Evolutionary conservation across 1,284 basidiomycete genomes (phyloP).

Genomic region (Rhizopogon parksii): DNA sequence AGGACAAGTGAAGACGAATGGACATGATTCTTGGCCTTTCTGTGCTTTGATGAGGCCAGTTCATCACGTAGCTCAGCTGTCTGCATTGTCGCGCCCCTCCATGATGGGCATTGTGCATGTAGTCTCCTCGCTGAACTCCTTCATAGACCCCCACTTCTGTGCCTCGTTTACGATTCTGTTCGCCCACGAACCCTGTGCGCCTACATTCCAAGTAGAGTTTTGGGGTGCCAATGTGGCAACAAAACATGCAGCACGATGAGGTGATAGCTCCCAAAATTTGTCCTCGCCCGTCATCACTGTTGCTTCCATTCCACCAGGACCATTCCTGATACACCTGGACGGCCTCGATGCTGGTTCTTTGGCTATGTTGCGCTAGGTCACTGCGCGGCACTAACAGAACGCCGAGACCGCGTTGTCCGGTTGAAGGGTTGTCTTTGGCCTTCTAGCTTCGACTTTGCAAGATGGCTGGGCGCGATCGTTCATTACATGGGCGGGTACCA

Average conservation of each 20-base stretch:
- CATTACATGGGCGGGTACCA: not conserved
- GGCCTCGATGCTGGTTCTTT: not conserved
- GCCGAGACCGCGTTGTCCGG: not conserved
- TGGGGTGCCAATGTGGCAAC: conserved; percentile 1
- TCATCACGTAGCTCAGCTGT: not conserved
- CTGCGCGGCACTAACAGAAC: not conserved
- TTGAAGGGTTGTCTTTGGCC: not conserved
- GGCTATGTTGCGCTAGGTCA: not conserved
- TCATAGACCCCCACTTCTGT: too few relatives aligned
- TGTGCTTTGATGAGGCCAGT: not conserved
- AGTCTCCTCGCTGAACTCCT: too few relatives aligned
- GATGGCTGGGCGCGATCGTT: not conserved
- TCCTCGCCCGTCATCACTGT: not conserved
- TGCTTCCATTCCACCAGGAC: not conserved
- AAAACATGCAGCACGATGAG: not conserved
- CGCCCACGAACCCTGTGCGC: not conserved
- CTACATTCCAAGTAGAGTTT: conserved; percentile 2
- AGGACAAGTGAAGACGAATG: not conserved
- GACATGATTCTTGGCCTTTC: not conserved
- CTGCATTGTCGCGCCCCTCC: not conserved
- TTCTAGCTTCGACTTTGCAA: not conserved
- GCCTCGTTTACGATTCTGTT: not conserved
- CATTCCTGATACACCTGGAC: not conserved
- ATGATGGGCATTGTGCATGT: not conserved
- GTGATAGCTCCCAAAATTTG: too few relatives aligned